Evolutionary conservation across 441 rosid genomes (phyloP).

Genomic region (Iberis amara): DNA sequence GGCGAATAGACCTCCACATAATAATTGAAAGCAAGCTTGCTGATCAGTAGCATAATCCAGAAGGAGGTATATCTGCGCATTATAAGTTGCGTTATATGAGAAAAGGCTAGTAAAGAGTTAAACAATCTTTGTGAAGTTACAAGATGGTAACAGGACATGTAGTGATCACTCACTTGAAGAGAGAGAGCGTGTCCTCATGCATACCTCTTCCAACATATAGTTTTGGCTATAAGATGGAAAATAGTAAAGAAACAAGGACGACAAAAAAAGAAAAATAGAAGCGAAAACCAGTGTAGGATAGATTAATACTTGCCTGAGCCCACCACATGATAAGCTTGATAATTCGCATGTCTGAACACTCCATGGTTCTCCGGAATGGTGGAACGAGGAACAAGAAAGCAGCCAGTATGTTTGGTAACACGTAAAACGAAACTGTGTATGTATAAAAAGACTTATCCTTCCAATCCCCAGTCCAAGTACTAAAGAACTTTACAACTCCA

Average conservation of each 20-base stretch:
- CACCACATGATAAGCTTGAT: conserved; percentile 90
- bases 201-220: conserved; percentile 95
- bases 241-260: conserved; percentile 8
- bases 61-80: conserved; percentile 75
- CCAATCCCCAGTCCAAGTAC: conserved; percentile 70
- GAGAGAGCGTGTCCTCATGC: conserved; percentile 84
- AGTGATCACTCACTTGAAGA: conserved; percentile 60
- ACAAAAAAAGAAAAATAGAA: neutral
- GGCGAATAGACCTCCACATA: conserved; percentile 69
- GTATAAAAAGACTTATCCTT: conserved; percentile 57
- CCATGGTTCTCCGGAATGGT: conserved; percentile 71
- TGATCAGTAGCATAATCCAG: conserved; percentile 77
- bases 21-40: conserved; percentile 98
- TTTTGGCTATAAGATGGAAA: conserved; percentile 62
- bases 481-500: conserved; percentile 65
- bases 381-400: conserved; percentile 76
- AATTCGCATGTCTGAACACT: conserved; percentile 66
- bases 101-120: conserved; percentile 9
- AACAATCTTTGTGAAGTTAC: conserved; percentile 7
- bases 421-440: conserved; percentile 66
- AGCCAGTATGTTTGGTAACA: conserved; percentile 74
- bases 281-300: conserved; percentile 2
- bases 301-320: conserved; percentile 74
- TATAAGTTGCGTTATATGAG: conserved; percentile 6
- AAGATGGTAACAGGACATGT: conserved; percentile 14